Base-by-base conservation (phyloP, 2,329 filamentous ascomycete species). In the Rhynchosporium agropyri region DNA sequence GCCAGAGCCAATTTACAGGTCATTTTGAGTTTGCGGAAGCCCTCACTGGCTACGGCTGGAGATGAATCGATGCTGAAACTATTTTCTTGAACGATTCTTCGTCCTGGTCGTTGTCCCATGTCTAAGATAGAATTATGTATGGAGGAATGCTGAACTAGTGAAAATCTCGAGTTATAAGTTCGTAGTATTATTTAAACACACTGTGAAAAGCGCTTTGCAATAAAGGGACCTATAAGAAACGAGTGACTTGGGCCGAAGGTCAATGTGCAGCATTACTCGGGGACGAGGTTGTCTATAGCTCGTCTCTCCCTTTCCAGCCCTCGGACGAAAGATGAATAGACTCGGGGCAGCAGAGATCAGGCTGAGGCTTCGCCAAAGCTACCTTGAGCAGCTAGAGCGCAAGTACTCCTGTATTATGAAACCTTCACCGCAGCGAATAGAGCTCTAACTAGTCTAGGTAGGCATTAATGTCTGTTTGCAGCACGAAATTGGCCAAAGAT, bases 31-130 rank as follows among this genome's bases (percentile, higher is more conserved):
- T 50, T 59, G 26, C 36, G 20, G n/a, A 59, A 49, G 2, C 42
- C 56, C 31, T 40, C 56, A 15, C 29, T 38, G 3, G 8, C 1
- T 28, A 33, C 45, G 26, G 33, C 42, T 49, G 31, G n/a, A 15
- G 45, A 38, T 33, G 43, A 26, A 13, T 28, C 33, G 29, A 59
- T 3, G 5, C 50, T 26, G 12, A 33, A 1, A 29, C 28, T 12
- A 59, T 36, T 28, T 50, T 36, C 31, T 28, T 42, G 33, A 59
- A 40, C 6, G 15, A 4, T 15, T 50, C 45, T 42, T 59, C 45
- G 33, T 53, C 50, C 28, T 26, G 36, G n/a, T 50, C 56, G 9
- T 49, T 28, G n/a, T 46, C 56, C 45, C 56, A 59, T 28, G n/a
- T 40, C 9, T 59, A 46, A 7, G 56, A 59, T 3, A 59, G 45